phyloP scores from a whole-genome alignment of 331 rosid species.

The Malus hybrid region DNA sequence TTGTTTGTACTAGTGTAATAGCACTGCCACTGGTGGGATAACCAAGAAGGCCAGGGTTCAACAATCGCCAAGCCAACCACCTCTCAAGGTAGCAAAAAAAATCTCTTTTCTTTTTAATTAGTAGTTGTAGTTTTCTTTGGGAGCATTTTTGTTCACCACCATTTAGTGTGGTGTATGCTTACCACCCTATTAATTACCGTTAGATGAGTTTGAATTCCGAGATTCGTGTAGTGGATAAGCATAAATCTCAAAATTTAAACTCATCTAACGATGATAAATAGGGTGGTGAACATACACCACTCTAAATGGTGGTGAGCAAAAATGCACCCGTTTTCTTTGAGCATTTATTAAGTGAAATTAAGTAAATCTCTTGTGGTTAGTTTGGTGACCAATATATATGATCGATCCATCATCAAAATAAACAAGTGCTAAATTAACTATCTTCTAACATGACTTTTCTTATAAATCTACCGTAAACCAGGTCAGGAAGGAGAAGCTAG shows the following conservation, averaged over 20 bases:
- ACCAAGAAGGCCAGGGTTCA: constrained; percentile 79
- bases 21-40: constrained; percentile 32
- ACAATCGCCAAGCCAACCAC: constrained; percentile 63
- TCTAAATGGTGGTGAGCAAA: too few relatives aligned
- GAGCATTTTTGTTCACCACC: too few relatives aligned
- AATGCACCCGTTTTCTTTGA: too few relatives aligned
- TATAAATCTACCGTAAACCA: constrained; percentile 24
- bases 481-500: constrained; percentile 95
- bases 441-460: neutral
- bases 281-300: too few relatives aligned
- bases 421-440: neutral
- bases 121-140: too few relatives aligned
- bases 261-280: too few relatives aligned
- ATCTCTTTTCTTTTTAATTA: neutral
- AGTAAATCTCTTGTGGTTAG: neutral
- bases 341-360: neutral
- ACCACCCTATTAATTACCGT: too few relatives aligned
- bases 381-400: neutral
- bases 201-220: too few relatives aligned
- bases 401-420: neutral
- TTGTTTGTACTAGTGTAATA: constrained; percentile 35
- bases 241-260: too few relatives aligned
- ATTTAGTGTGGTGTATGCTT: too few relatives aligned
- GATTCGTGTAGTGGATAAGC: too few relatives aligned
- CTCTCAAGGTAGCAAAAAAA: constrained; percentile 47